phyloP scores from a whole-genome alignment of 169 alveolate genomes.

The Besnoitia besnoiti region DNA sequence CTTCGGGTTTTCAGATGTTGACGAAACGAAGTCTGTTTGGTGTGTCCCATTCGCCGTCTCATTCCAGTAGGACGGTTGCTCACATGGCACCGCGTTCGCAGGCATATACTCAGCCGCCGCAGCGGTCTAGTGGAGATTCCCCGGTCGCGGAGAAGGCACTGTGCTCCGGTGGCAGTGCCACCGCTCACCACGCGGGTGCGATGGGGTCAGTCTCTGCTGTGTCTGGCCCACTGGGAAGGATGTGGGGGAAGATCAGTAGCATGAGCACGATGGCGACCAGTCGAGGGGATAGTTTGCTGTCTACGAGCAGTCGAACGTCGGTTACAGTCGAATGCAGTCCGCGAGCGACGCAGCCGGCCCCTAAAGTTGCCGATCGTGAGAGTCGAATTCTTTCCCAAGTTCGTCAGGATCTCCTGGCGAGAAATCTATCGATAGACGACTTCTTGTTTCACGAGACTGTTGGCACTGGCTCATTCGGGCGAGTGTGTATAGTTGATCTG shows the following conservation, averaged over 20 bases:
- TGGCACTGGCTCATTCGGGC: conserved; percentile 58
- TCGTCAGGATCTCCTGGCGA: neutral
- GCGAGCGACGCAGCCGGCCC: neutral
- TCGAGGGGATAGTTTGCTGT: conserved; percentile 23
- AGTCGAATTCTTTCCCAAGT: conserved; percentile 6
- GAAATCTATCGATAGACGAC: conserved; percentile 36
- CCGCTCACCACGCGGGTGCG: neutral
- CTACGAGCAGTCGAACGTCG: conserved; percentile 32
- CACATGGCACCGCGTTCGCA: conserved; percentile 34
- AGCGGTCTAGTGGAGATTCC: conserved; percentile 21
- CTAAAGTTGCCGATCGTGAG: neutral
- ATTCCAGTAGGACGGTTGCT: conserved; percentile 20
- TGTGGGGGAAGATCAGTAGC: conserved; percentile 57
- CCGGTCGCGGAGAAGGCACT: neutral
- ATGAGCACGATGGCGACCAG: conserved; percentile 38
- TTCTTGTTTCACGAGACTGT: conserved; percentile 30
- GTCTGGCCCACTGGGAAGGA: conserved; percentile 36
- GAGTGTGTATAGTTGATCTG: conserved; percentile 48
- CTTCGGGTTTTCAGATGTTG: conserved; percentile 25
- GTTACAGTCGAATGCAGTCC: conserved; percentile 20
- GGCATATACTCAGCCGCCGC: neutral
- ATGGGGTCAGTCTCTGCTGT: conserved; percentile 24
- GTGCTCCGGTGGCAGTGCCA: neutral
- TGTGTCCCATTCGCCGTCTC: conserved; percentile 27
- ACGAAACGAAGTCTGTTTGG: conserved; percentile 21